Base-by-base conservation (phyloP, 225 moss, liverwort and hornwort species). In the Marchantia paleacea region DNA sequence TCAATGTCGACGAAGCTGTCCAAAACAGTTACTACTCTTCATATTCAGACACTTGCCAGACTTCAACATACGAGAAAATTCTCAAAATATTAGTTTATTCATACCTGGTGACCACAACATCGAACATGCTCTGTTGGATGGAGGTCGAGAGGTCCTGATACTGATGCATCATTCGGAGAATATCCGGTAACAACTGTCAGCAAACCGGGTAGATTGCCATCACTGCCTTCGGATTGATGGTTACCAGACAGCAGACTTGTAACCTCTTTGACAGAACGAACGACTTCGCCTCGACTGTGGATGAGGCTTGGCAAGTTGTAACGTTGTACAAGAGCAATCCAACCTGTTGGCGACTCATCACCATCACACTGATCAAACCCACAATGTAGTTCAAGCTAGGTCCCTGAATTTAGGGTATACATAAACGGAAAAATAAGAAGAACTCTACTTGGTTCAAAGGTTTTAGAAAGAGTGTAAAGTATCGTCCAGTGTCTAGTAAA, bases 21-120 rank as follows among this genome's bases (percentile, higher is more conserved):
- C 4, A 60, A 60, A 18, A 7, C 14, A 66, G 26, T 11, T 66
- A 66, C 14, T 5, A 57, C 26, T 0, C 8, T 66, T 20, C n/a
- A 65, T 20, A 28, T 65, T 65, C 63, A 20, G 24, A 4, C 20
- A 25, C 26, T 28, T 57, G 57, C 6, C 25, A 24, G 12, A 30
- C 30, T 68, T 68, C 29, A 22, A 24, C 15, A 61, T 61, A 61
- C 19, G 7, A 7, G 30, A 68, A 31, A 29, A 28, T 28, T 26
- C 12, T 14, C 0, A 54, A 74, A 52, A 3, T 20, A 18, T 52
- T 10, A 71, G 57, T 25, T 69, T 4, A 52, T 52, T 3, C 77
- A 55, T 69, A 97, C 97, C 94, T 97, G 97, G 83, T 97, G 97
- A 79, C 97, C 97, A 89, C 97, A 97, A 80, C 97, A 97, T 77